These are phyloP conservation scores for Pichia kluyveri DNA, from an alignment of 805 yeast species.

Conservation along the genomic window DNA sequence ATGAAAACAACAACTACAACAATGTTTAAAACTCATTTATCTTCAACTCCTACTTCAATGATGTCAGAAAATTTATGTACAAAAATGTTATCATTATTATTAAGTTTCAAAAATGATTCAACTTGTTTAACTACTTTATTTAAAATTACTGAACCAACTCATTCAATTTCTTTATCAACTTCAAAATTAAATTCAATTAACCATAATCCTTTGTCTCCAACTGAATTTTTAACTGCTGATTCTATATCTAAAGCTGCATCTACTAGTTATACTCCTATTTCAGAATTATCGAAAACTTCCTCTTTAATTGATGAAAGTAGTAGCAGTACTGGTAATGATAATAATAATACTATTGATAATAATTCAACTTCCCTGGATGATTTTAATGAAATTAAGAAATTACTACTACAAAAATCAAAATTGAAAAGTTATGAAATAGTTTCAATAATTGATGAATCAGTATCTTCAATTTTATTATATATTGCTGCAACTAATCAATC, in stretches of 20 bases:
- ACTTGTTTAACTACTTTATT: constrained; percentile 1
- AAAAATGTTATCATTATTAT: constrained; percentile 2
- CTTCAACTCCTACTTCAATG: not conserved
- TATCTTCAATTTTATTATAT: constrained; percentile 35
- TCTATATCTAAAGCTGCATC: not conserved
- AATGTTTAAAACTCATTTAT: not conserved
- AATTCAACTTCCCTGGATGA: constrained; percentile 2
- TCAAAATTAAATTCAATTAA: too few species aligned
- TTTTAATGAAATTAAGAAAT: constrained; percentile 8
- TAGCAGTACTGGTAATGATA: too few species aligned
- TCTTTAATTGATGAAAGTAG: not conserved
- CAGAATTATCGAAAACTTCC: not conserved
- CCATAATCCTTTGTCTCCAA: too few species aligned
- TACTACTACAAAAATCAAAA: constrained; percentile 1
- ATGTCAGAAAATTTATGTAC: not conserved
- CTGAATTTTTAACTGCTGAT: not conserved
- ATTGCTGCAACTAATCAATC: constrained; percentile 42
- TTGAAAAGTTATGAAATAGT: constrained; percentile 14
- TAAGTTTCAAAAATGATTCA: constrained; percentile 3
- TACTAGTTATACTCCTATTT: not conserved
- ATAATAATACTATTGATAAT: not conserved
- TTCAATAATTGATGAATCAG: constrained; percentile 28
- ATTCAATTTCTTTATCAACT: not conserved
- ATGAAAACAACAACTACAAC: not conserved
- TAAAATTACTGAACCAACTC: constrained; percentile 1